Evolutionary conservation across 2,329 filamentous ascomycete species (phyloP), one percentile per base, ranked within the genome.

Genomic region (Fusarium coicis): DNA sequence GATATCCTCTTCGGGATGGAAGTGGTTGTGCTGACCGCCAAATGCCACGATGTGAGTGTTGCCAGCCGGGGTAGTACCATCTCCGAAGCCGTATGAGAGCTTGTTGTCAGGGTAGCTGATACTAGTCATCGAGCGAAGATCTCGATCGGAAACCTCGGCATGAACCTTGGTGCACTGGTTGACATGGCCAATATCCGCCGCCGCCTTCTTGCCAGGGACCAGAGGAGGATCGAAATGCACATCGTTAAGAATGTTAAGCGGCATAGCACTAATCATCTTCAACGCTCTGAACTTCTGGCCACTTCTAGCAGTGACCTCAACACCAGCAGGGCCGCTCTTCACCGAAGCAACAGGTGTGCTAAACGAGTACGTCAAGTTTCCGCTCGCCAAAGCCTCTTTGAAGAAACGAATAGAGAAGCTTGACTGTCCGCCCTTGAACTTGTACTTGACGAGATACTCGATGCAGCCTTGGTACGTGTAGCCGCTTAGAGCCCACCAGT

Each of bases 1-100:
- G 5, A 85, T 78, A 47, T 85, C 76, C 11, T 84, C 82, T 18
- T 86, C 84, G 0, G 83, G 84, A 5, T 85, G 78, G 9, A 87
- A 81, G 42, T 85, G 83, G n/a, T 83, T 84, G 18, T 81, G 74
- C 4, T 80, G 71, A 0, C 81, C 82, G 2, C 85, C 85, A 56
- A 87, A 87, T 4, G 80, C 80, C 1, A 87, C 85, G 2, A 87
- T 76, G 40, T 87, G 85, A 0, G 85, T 86, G 43, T 87, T 86
- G 0, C 85, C 84, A 1, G 81, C 80, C 0, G 83, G 82, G 0
- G 84, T 85, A 0, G 79, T 81, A 0, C 86, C 85, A 61, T 87
- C 85, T 1, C 83, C 86, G 10, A 85, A 81, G 0, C 80, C 83
- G 50, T 84, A 86, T 7, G 81, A 79, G 1, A 87, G 79, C 21